Percentiles rank a stretch among this genome's conserved stretches.
These are phyloP conservation scores for Exophiala alcalophila DNA, from an alignment of 2,329 filamentous ascomycete genomes.

Conservation along the genomic window DNA sequence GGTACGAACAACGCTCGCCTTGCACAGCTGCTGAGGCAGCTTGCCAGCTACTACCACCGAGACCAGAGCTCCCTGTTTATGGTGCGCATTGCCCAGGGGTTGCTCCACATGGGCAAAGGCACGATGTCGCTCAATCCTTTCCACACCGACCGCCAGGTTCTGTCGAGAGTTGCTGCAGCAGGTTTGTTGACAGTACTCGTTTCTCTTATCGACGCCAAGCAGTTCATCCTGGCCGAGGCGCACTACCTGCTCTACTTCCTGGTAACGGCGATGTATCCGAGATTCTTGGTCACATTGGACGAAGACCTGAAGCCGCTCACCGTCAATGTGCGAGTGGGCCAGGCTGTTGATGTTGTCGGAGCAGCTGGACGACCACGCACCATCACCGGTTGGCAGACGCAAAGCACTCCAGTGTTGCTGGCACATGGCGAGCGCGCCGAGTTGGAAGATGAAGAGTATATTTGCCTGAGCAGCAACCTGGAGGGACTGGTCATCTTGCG, in stretches of 20 bases:
- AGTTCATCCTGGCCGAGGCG: conserved; percentile 67
- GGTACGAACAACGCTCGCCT: conserved; percentile 97
- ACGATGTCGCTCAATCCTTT: conserved; percentile 96
- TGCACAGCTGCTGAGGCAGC: conserved; percentile 87
- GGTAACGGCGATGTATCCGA: conserved; percentile 92
- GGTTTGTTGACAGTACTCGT: conserved; percentile 87
- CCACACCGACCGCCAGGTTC: conserved; percentile 94
- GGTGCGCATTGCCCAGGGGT: conserved; percentile 96
- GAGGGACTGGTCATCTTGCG: conserved; percentile 94
- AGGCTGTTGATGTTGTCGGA: conserved; percentile 96
- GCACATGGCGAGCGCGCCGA: conserved; percentile 95
- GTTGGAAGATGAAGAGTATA: conserved; percentile 95
- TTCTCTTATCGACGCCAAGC: conserved; percentile 92
- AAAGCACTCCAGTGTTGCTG: conserved; percentile 94
- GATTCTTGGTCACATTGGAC: conserved; percentile 93
- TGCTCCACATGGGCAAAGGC: conserved; percentile 98
- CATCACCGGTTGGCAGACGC: conserved; percentile 98
- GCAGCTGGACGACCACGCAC: conserved; percentile 97
- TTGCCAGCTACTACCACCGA: conserved; percentile 97
- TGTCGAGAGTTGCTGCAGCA: conserved; percentile 85
- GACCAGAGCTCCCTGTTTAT: conserved; percentile 97
- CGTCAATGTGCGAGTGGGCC: conserved; percentile 94
- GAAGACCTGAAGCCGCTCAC: conserved; percentile 91
- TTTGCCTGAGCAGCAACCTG: conserved; percentile 83
- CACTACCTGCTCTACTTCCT: conserved; percentile 98